Conservation (phyloP, 192 early-diverging fungal genomes). For the Lobosporangium transversale region DNA sequence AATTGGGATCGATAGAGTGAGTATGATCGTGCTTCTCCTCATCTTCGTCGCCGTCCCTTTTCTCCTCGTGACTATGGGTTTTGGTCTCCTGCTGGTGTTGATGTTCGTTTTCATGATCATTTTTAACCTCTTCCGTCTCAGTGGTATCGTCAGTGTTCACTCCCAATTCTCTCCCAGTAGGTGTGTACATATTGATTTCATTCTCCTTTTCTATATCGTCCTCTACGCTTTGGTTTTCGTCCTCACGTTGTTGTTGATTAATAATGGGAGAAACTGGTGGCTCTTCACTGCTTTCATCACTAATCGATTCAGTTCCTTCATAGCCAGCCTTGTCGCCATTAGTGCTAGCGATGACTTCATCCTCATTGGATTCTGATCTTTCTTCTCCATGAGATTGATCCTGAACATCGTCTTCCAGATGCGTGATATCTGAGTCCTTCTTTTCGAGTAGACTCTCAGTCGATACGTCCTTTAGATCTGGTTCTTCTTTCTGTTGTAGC, state of each 20-base stretch:
- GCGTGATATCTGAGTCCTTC: constrained; percentile 19
- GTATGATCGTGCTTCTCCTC: constrained; percentile 13
- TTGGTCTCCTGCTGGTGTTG: no score
- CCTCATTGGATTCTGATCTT: background rate
- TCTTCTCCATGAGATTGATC: no score
- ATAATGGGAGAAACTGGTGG: background rate
- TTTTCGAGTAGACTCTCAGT: constrained; percentile 13
- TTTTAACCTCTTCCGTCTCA: background rate
- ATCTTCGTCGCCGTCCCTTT: background rate
- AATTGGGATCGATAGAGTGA: constrained; percentile 28
- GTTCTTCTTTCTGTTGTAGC: background rate
- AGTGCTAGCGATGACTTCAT: constrained; percentile 2
- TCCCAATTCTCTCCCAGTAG: constrained; percentile 1
- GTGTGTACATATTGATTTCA: constrained; percentile 4
- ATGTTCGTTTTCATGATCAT: background rate
- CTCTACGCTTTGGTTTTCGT: constrained; percentile 1
- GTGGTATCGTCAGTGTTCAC: background rate
- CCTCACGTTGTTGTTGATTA: background rate
- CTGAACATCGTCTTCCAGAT: constrained; percentile 1
- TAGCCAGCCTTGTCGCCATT: background rate
- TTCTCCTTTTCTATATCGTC: constrained; percentile 6
- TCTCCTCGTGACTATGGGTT: constrained; percentile 4
- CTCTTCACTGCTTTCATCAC: constrained; percentile 5
- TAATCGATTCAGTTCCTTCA: background rate
- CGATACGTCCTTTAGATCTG: background rate